Evolutionary conservation across 495 filamentous ascomycete genomes (phyloP).

Genomic region (Penicillium manginii): DNA sequence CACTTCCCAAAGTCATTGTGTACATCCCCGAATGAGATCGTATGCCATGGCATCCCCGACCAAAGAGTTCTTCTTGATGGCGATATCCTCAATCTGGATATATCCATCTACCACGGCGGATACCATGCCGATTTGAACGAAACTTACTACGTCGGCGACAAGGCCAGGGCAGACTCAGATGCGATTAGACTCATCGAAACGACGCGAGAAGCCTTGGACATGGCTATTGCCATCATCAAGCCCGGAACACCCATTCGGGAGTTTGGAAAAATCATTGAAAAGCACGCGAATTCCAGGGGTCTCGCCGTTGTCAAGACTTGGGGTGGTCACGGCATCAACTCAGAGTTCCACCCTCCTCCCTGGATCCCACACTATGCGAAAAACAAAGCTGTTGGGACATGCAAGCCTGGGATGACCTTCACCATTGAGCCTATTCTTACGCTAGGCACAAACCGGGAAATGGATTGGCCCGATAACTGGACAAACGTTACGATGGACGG

Average conservation of each 20-base stretch:
- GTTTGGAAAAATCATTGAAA: constrained; percentile 70
- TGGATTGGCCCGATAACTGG: constrained; percentile 78
- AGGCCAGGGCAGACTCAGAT: constrained; percentile 65
- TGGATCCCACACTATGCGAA: constrained; percentile 74
- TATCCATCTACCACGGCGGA: constrained; percentile 71
- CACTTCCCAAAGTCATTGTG: constrained; percentile 86
- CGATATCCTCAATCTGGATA: constrained; percentile 74
- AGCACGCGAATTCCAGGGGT: constrained; percentile 63
- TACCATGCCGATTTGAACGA: constrained; percentile 76
- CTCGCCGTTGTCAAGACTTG: constrained; percentile 70
- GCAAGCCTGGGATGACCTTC: constrained; percentile 74
- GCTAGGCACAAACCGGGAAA: constrained; percentile 63
- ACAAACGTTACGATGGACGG: constrained; percentile 71
- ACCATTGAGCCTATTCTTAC: constrained; percentile 77
- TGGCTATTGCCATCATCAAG: constrained; percentile 69
- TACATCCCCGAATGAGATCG: constrained; percentile 80
- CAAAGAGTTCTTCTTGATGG: constrained; percentile 66
- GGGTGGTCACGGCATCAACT: constrained; percentile 74
- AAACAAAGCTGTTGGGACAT: constrained; percentile 71
- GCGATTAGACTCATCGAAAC: constrained; percentile 68
- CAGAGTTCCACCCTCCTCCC: constrained; percentile 68
- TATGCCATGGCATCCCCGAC: constrained; percentile 77
- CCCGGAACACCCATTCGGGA: constrained; percentile 71
- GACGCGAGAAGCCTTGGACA: constrained; percentile 64
- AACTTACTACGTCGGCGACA: constrained; percentile 74